Conservation (phyloP, 257 asterid genomes). For the Galeopsis tetrahit region DNA sequence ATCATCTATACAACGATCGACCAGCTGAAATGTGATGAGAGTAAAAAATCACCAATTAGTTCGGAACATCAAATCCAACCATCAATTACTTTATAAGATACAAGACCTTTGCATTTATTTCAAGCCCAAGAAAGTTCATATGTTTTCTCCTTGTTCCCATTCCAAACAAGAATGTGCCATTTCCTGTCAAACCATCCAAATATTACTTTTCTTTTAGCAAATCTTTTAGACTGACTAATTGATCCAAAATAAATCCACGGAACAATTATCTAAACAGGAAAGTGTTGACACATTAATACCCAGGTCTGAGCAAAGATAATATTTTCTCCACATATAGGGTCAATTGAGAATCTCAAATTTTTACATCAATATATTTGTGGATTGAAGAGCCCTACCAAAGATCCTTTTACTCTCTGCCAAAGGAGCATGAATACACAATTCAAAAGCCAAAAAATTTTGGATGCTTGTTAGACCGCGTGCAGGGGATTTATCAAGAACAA, state of each 20-base stretch:
- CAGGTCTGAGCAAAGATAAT: background rate
- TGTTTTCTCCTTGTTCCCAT: constrained; percentile 73
- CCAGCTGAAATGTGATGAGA: constrained; percentile 61
- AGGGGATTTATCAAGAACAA: constrained; percentile 9
- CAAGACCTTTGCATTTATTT: constrained; percentile 77
- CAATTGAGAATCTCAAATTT: constrained; percentile 8
- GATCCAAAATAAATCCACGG: constrained; percentile 5
- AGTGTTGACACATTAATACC: constrained; percentile 1
- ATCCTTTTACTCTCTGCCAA: background rate
- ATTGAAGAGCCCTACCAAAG: background rate
- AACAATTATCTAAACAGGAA: constrained; percentile 23
- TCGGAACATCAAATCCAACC: constrained; percentile 31
- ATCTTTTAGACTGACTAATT: constrained; percentile 14
- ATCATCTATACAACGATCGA: constrained; percentile 61
- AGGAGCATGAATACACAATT: constrained; percentile 7
- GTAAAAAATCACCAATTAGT: constrained; percentile 28
- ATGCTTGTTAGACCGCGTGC: constrained; percentile 16
- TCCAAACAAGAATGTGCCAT: constrained; percentile 80
- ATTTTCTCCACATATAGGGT: background rate
- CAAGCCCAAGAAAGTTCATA: constrained; percentile 91
- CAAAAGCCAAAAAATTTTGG: constrained; percentile 18
- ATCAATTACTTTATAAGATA: constrained; percentile 17
- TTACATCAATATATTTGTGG: constrained; percentile 10
- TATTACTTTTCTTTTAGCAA: constrained; percentile 21
- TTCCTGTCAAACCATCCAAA: constrained; percentile 59